Conservation (phyloP, 73 alveolate species). For the Breviolum minutum region DNA sequence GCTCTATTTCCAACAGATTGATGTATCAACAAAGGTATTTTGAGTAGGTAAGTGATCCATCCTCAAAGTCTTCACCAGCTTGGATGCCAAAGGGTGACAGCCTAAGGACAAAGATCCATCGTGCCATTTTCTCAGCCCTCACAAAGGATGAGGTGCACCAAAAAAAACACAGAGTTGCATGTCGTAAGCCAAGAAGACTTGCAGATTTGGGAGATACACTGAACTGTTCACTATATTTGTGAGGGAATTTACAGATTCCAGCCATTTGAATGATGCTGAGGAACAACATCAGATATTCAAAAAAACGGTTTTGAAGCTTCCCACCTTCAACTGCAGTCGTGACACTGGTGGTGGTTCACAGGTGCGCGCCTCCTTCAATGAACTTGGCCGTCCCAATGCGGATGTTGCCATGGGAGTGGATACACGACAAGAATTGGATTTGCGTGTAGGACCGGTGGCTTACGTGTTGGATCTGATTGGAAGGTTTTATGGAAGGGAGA, state of each 20-base stretch:
- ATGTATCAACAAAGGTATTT: too few relatives aligned
- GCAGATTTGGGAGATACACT: too few relatives aligned
- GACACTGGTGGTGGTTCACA: not conserved
- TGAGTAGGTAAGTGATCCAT: too few relatives aligned
- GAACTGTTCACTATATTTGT: too few relatives aligned
- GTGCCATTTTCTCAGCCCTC: constrained; percentile 93
- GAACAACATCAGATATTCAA: too few relatives aligned
- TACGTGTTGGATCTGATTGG: not conserved
- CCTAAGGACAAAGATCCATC: constrained; percentile 76
- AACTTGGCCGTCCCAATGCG: constrained; percentile 41
- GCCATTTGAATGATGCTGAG: too few relatives aligned
- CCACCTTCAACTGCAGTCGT: not conserved
- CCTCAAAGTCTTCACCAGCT: too few relatives aligned
- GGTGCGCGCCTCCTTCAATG: constrained; percentile 40
- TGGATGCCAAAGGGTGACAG: too few relatives aligned
- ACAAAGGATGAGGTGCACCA: constrained; percentile 76
- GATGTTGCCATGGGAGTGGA: constrained; percentile 43
- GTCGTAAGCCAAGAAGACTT: too few relatives aligned
- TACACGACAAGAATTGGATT: constrained; percentile 38
- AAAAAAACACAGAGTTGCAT: too few relatives aligned
- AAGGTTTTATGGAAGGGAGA: not conserved
- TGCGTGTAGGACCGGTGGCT: constrained; percentile 17
- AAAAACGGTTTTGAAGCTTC: not conserved
- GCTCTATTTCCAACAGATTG: too few relatives aligned
- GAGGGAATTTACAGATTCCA: too few relatives aligned